Evolutionary conservation across 2,329 filamentous ascomycete species (phyloP), one percentile per base, ranked within the genome.

Genomic region (Graphilbum fragrans): DNA sequence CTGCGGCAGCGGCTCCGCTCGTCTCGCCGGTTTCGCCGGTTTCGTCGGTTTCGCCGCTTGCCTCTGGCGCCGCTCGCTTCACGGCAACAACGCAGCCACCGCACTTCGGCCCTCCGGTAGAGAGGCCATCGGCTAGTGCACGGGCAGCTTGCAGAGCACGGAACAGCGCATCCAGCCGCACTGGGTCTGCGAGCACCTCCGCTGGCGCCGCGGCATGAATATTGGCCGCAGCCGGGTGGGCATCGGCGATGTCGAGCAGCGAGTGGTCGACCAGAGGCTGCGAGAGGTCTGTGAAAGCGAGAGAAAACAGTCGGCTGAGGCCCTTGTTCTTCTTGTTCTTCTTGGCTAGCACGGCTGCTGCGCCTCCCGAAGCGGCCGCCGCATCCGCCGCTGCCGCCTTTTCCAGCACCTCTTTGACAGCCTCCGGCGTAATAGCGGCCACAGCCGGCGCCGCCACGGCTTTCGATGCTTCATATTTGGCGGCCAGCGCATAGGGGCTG

Each of bases 251-350:
- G 27, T 77, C 72, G 55, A 47, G 33, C 21, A 98, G 76, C 2
- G 79, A 81, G 64, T 96, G 88, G 46, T 96, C 90, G 17, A 96
- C 70, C 6, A 98, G 63, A 41, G 92, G 76, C 0, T 92, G 88
- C 2, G 92, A 87, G 41, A 90, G 77, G 56, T 98, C 92, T 0
- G 83, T 85, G 42, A 96, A 90, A 1, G 83, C 85, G 12, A 82
- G 74, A 0, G 86, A 86, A 40, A 98, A 62, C 3, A 85, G 82
- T 58, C 83, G 88, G 43, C 86, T 76, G 48, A 96, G 54, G 36
- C 41, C 80, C 77, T 58, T 90, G 83, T 86, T 90, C 52, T 75
- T 77, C 65, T 79, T 83, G 44, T 77, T 76, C 46, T 81, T 80
- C 58, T 87, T 90, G 12, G 51, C 39, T 11, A 36, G 39, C 9